Evolutionary conservation across 352 stramenopile genomes (phyloP).

Genomic region (Pythium monospermum): DNA sequence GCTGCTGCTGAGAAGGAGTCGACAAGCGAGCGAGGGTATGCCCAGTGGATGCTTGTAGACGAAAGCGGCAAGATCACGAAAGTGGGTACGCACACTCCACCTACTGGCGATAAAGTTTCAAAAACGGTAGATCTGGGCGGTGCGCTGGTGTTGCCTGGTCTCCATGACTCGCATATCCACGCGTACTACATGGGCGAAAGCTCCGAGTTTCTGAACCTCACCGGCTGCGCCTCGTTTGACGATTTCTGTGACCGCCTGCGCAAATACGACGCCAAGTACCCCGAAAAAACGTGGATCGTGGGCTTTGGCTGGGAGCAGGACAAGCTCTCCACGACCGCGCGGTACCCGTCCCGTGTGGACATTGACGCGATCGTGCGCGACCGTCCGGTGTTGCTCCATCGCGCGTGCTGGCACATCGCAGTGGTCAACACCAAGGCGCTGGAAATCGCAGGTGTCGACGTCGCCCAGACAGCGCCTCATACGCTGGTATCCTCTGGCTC

Average conservation of each 20-base stretch:
- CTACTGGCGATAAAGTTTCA: not conserved
- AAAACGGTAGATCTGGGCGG: slow-evolving; percentile 44
- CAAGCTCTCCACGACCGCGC: slow-evolving; percentile 45
- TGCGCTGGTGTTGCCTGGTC: slow-evolving; percentile 72
- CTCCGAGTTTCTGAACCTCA: slow-evolving; percentile 78
- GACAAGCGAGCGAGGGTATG: too few species aligned
- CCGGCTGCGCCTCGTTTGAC: slow-evolving; percentile 64
- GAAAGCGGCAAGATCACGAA: slow-evolving; percentile 36
- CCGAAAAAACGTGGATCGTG: slow-evolving; percentile 72
- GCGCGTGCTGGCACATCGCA: slow-evolving; percentile 88
- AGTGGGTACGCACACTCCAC: slow-evolving; percentile 25
- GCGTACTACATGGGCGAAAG: slow-evolving; percentile 80
- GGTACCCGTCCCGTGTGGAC: slow-evolving; percentile 69
- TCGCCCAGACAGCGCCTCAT: slow-evolving; percentile 24
- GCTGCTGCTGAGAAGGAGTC: too few species aligned
- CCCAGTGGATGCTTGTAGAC: slow-evolving; percentile 57
- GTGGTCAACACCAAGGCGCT: slow-evolving; percentile 84
- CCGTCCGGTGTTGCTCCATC: slow-evolving; percentile 78
- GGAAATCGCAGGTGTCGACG: slow-evolving; percentile 53
- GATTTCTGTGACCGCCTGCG: slow-evolving; percentile 53
- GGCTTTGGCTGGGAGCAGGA: slow-evolving; percentile 87
- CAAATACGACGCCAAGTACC: slow-evolving; percentile 52
- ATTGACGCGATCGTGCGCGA: slow-evolving; percentile 68
- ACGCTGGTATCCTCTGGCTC: slow-evolving; percentile 34
- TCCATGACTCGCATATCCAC: slow-evolving; percentile 89